Conservation (phyloP, 2,329 filamentous ascomycete species). For the Monosporascus cannonballus region DNA sequence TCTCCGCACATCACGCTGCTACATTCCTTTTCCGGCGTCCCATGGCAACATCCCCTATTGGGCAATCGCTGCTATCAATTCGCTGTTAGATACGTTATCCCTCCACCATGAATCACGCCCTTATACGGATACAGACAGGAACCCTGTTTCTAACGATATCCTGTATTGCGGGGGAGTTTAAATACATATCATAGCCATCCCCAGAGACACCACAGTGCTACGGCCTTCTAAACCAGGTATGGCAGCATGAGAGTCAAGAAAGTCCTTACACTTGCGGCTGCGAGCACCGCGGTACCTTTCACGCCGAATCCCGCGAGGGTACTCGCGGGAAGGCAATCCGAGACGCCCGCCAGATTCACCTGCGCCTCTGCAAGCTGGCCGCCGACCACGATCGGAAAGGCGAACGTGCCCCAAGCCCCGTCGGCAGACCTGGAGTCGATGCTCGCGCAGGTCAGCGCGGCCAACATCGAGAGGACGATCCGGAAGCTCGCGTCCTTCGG, state of each 20-base stretch:
- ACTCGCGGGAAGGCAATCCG: conserved; percentile 3
- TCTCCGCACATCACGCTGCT: too few relatives aligned
- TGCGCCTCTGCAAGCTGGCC: conserved; percentile 25
- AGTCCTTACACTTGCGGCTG: not conserved
- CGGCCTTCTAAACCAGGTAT: too few relatives aligned
- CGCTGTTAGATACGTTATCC: too few relatives aligned
- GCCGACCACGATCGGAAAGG: conserved; percentile 17
- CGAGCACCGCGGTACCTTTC: conserved; percentile 7
- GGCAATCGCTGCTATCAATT: too few relatives aligned
- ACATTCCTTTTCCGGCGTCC: too few relatives aligned
- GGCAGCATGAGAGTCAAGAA: not conserved
- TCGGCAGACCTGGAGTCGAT: conserved; percentile 20
- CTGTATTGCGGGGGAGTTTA: too few relatives aligned
- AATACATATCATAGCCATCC: too few relatives aligned
- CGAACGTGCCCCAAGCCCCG: conserved; percentile 21
- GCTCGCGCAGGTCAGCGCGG: conserved; percentile 27
- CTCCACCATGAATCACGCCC: too few relatives aligned
- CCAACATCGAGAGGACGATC: conserved; percentile 44
- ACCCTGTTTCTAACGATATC: too few relatives aligned
- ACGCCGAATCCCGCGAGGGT: conserved; percentile 15
- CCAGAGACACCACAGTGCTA: too few relatives aligned
- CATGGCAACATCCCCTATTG: too few relatives aligned
- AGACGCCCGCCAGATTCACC: conserved; percentile 8
- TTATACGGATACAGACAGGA: too few relatives aligned
- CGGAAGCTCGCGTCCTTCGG: conserved; percentile 49